Evolutionary conservation across 345 rosid species (phyloP).

Genomic region (Garcia nutans): DNA sequence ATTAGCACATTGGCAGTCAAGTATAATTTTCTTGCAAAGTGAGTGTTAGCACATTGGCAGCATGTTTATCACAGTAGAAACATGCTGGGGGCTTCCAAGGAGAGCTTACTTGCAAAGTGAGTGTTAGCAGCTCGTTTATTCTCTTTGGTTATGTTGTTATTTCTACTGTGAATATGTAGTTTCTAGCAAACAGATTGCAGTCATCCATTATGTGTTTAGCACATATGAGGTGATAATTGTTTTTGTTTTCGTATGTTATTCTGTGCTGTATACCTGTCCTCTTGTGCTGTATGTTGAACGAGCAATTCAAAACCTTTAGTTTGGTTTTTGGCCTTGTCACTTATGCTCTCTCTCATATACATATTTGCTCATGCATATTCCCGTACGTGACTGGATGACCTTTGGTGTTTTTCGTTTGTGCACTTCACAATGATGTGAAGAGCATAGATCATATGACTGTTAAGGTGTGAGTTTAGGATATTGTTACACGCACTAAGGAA

Average conservation of each 20-base stretch:
- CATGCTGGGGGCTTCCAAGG: conserved; percentile 61
- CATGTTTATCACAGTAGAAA: no score
- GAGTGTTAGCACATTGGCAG: conserved; percentile 4
- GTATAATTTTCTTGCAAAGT: conserved; percentile 47
- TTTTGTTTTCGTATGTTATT: neutral
- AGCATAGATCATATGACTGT: neutral
- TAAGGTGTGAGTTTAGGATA: neutral
- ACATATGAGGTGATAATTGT: neutral
- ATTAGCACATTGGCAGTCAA: conserved; percentile 51
- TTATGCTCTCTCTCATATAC: no score
- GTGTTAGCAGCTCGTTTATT: neutral
- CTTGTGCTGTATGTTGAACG: neutral
- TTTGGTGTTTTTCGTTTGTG: neutral
- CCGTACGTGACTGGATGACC: neutral
- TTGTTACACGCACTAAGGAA: neutral
- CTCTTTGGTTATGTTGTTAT: neutral
- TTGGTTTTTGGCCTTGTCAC: neutral
- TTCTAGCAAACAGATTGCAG: neutral
- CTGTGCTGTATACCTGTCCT: neutral
- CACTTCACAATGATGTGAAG: neutral
- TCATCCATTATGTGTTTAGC: neutral
- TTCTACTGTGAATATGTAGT: neutral
- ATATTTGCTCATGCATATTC: neutral
- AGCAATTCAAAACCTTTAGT: neutral
- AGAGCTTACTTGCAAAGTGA: conserved; percentile 54